Base-by-base conservation (phyloP, 2,329 filamentous ascomycete species). In the Penicillium sp. region DNA sequence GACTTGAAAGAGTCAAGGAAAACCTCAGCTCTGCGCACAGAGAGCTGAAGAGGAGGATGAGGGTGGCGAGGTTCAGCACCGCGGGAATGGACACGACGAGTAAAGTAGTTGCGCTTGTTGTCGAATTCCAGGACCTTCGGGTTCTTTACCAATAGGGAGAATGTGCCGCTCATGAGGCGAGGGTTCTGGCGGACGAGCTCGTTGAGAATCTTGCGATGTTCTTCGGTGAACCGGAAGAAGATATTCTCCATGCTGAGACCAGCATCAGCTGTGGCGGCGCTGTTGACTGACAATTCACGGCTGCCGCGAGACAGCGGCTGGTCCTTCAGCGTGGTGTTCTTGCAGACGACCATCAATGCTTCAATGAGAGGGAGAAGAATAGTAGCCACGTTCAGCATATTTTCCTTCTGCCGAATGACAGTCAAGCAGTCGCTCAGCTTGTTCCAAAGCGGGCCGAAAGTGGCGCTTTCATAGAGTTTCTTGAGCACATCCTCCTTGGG, bases 61-160 rank as follows among this genome's bases (percentile, higher is more conserved):
- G 88, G 82, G 52, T 90, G 86, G 43, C 92, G 87, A 59, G 83
- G 83, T 68, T 91, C 87, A 53, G 85, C 84, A 53, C 83, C 83
- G 50, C 89, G 86, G 45, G 85, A 85, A 75, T 99, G 94, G 12
- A 99, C 88, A 69, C 91, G 93, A 60, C 94, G 89, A 73, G 87
- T 97, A 82, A 99, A 99, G 82, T 96, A 99, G 78, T 96, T 97
- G 69, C 94, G 92, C 81, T 99, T 99, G 80, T 99, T 99, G 79
- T 99, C 94, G 70, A 99, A 99, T 72, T 99, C 94, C 13, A 99
- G 82, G 4, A 99, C 96, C 82, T 97, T 99, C 27, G 94, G 96
- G 71, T 99, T 99, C 81, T 96, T 97, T 62, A 97, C 94, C 48
- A 99, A 79, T 17, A 99, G 83, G 12, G 93, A 93, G 77, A 99